Conservation (phyloP, 805 yeast genomes). For the Starmerella floricola region DNA sequence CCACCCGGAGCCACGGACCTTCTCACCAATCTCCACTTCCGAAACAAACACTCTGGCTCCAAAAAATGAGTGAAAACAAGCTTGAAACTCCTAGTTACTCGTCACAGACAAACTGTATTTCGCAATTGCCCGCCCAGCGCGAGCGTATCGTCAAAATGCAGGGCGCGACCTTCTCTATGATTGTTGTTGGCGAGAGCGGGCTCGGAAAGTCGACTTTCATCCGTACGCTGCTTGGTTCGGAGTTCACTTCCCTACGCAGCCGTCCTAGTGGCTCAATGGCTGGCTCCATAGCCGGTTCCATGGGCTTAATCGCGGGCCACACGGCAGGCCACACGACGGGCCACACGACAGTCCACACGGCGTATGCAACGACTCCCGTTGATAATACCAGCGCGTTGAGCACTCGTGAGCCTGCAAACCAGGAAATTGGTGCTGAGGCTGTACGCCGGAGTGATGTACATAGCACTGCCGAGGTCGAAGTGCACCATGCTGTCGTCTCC, state of each 20-base stretch:
- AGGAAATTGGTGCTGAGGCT: too few relatives aligned
- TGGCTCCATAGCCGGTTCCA: too few relatives aligned
- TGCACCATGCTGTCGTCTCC: conserved; percentile 66
- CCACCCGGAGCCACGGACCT: too few relatives aligned
- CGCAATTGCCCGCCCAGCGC: conserved; percentile 13
- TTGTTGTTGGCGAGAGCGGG: conserved; percentile 80
- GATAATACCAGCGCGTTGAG: background rate
- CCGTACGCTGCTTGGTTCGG: conserved; percentile 66
- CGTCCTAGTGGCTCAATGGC: background rate
- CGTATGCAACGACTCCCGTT: too few relatives aligned
- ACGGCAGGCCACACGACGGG: too few relatives aligned
- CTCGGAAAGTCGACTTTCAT: conserved; percentile 86
- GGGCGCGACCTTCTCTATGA: conserved; percentile 50
- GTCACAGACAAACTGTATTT: background rate
- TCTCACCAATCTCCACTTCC: too few relatives aligned
- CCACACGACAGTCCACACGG: too few relatives aligned
- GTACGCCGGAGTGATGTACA: conserved; percentile 28
- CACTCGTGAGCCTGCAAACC: too few relatives aligned
- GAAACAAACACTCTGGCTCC: too few relatives aligned
- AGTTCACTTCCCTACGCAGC: background rate
- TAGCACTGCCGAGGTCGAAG: conserved; percentile 64
- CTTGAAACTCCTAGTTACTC: background rate
- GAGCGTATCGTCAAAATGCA: conserved; percentile 30
- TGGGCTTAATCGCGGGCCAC: too few relatives aligned
- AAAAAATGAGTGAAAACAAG: too few relatives aligned